A percentile compares a stretch with the other conserved stretches of the same genome.
Evolutionary conservation across 495 filamentous ascomycete species (phyloP).

Genomic region (Arthonia radiata): DNA sequence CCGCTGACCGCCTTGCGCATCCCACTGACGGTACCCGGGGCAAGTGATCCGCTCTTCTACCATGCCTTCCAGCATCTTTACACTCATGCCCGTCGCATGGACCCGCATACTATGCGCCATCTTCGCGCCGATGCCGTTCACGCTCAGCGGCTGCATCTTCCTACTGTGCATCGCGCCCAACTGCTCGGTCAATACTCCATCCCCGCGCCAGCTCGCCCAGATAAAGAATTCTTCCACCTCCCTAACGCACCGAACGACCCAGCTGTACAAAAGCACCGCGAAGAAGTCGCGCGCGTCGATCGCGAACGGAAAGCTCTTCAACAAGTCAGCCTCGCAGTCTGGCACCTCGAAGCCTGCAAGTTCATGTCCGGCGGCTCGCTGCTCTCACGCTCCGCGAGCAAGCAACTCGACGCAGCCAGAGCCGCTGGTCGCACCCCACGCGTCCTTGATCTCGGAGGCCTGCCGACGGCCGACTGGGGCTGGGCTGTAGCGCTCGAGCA

Average conservation of each 20-base stretch:
- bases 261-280: too few relatives aligned
- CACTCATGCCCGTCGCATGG: conserved; percentile 29
- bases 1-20: too few relatives aligned
- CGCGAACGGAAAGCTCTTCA: conserved; percentile 55
- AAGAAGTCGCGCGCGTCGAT: conserved; percentile 28
- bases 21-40: too few relatives aligned
- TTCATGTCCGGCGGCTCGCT: conserved; percentile 59
- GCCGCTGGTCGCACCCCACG: too few relatives aligned
- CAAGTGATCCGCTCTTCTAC: too few relatives aligned
- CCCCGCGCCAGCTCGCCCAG: conserved; percentile 21
- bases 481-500: conserved; percentile 77
- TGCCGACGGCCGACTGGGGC: conserved; percentile 73
- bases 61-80: conserved; percentile 57
- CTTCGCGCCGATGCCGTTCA: conserved; percentile 77
- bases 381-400: conserved; percentile 42
- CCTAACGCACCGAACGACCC: conserved; percentile 17
- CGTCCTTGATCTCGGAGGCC: conserved; percentile 74
- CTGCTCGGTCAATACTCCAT: conserved; percentile 57
- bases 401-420: conserved; percentile 21
- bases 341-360: conserved; percentile 58
- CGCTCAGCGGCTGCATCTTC: conserved; percentile 37
- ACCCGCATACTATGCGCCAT: conserved; percentile 61
- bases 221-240: conserved; percentile 21
- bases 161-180: conserved; percentile 38
- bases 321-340: conserved; percentile 49